These are phyloP conservation scores for Aureobasidium sp. DNA, from an alignment of 2,329 filamentous ascomycete species.

Conservation along the genomic window DNA sequence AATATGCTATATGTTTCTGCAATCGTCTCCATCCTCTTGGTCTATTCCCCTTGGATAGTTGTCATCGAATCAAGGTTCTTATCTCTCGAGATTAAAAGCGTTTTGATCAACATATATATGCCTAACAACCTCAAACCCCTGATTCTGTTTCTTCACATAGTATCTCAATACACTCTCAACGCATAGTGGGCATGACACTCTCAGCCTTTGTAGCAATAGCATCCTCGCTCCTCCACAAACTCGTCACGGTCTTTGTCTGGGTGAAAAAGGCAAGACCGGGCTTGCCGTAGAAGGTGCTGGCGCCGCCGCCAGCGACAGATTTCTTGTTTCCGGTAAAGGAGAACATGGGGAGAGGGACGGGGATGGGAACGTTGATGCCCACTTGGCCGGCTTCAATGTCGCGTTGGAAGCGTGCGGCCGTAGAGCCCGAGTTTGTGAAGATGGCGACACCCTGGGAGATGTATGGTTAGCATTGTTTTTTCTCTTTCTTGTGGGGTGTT, in stretches of 20 bases:
- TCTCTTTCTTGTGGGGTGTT: not conserved
- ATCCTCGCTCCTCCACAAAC: conserved; percentile 79
- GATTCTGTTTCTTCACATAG: not conserved
- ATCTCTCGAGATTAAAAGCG: not conserved
- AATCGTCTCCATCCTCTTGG: too few relatives aligned
- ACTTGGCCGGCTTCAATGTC: conserved; percentile 80
- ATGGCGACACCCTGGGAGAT: conserved; percentile 56
- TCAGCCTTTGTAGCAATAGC: conserved; percentile 76
- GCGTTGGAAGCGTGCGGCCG: conserved; percentile 68
- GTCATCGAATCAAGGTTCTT: not conserved
- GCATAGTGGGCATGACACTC: conserved; percentile 71
- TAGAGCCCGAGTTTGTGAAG: conserved; percentile 71
- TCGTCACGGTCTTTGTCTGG: conserved; percentile 94
- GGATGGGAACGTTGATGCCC: conserved; percentile 77
- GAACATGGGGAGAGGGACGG: conserved; percentile 55
- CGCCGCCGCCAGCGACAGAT: conserved; percentile 82
- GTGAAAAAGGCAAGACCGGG: conserved; percentile 93
- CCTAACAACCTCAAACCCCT: not conserved
- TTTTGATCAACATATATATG: not conserved
- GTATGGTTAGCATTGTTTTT: not conserved
- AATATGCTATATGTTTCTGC: not conserved
- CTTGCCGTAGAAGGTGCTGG: conserved; percentile 90
- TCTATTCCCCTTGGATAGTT: too few relatives aligned
- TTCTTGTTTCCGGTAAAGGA: conserved; percentile 67
- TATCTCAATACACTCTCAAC: not conserved